A percentile compares a stretch with the other conserved stretches of the same genome.
Evolutionary conservation across 179 eudicot species (phyloP).

Genomic region (Amaranthus tricolor): DNA sequence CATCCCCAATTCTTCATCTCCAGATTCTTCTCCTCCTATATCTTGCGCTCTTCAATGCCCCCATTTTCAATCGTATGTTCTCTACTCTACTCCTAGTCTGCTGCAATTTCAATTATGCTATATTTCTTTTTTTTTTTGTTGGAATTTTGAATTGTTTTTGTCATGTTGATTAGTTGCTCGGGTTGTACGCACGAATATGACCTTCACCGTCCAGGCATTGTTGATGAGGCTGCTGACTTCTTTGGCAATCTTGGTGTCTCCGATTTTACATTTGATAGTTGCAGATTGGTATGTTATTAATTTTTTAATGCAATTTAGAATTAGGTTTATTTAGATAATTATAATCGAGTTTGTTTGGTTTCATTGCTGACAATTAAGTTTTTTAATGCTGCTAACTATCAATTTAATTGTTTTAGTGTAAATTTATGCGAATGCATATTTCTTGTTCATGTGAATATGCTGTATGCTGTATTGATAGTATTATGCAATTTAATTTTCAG

Average conservation of each 20-base stretch:
- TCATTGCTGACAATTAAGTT: background rate
- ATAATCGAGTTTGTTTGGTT: background rate
- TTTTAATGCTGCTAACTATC: background rate
- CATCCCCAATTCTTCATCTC: slow-evolving; percentile 28
- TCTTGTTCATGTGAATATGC: background rate
- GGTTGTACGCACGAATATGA: slow-evolving; percentile 83
- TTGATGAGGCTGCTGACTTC: slow-evolving; percentile 67
- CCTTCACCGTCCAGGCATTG: slow-evolving; percentile 70
- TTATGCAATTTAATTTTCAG: background rate
- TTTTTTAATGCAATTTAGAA: background rate
- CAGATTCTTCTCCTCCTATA: slow-evolving; percentile 25
- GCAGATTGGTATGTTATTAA: slow-evolving; percentile 53
- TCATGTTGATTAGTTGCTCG: slow-evolving; percentile 54
- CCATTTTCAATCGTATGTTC: slow-evolving; percentile 76
- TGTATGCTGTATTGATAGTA: background rate
- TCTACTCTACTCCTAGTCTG: background rate
- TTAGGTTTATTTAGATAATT: background rate
- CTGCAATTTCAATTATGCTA: background rate
- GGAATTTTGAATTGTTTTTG: slow-evolving; percentile 12
- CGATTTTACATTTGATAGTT: slow-evolving; percentile 67
- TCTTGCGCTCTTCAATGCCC: slow-evolving; percentile 83
- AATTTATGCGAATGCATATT: background rate
- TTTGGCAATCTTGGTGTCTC: slow-evolving; percentile 60
- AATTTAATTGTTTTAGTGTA: no score
- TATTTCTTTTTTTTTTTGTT: background rate